Evolutionary conservation across 352 stramenopile genomes (phyloP), one percentile per base, ranked within the genome.

Genomic region (Elongisporangium undulatum): DNA sequence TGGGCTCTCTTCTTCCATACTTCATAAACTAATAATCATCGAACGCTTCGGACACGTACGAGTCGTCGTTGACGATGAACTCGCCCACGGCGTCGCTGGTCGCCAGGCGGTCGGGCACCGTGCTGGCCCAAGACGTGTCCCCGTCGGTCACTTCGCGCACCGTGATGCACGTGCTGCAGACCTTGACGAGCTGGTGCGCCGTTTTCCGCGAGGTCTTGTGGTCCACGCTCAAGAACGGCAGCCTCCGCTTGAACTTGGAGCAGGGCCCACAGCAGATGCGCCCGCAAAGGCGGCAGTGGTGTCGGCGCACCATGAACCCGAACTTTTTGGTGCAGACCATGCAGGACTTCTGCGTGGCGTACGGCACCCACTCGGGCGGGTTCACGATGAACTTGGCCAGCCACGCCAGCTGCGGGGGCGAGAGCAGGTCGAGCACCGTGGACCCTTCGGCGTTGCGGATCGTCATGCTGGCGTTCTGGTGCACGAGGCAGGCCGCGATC

Each of bases 231-330:
- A 62, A 69, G 58, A 92, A 90, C 0, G 77, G 78, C 23, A 94
- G 75, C 20, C 55, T 67, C 5, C 82, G 77, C 62, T 92, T 92
- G 74, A 85, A 87, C 56, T 81, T 89, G 62, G 82, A 90, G 68
- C 85, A 94, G 15, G 78, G 77, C 0, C 79, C 77, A 41, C 85
- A 94, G 60, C 84, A 91, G 60, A 92, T 80, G n/a, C 85, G 85
- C 3, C 85, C 85, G 57, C 85, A 94, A 23, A 94, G 73, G 22
- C 85, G 78, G 55, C 85, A 94, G 70, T 94, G 85, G 55, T 94
- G 85, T 20, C 81, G 79, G 13, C 85, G 81, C 57, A 90, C 76
- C 6, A 94, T 66, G 19, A 94, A 58, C 6, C 68, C 66, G 53
- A 94, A 94, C 59, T 82, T 82, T 39, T 71, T 68, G 17, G 73